A percentile compares a stretch with the other conserved stretches of the same genome.
Conservation (phyloP, 345 rosid species). For the Citrus australasica region DNA sequence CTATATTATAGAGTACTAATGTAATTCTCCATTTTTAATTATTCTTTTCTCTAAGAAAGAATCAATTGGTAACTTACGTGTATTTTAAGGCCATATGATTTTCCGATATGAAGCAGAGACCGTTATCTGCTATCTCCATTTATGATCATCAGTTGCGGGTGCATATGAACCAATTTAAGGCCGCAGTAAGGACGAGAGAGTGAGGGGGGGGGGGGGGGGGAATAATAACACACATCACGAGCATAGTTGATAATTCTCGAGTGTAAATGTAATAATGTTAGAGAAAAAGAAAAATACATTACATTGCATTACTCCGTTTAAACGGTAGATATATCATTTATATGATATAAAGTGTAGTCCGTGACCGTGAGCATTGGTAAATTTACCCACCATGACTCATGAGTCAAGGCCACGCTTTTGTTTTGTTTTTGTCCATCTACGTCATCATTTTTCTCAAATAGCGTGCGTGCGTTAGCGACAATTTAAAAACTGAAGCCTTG, state of each 20-base stretch:
- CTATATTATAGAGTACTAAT: too few relatives aligned
- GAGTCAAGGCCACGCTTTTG: not conserved
- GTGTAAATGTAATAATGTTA: not conserved
- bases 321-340: not conserved
- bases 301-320: not conserved
- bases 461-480: not conserved
- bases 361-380: not conserved
- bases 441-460: not conserved
- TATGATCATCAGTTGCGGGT: not conserved
- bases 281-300: not conserved
- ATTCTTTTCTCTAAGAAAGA: not conserved
- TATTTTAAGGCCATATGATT: not conserved
- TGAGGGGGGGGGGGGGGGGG: not conserved
- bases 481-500: not conserved
- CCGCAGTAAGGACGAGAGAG: not conserved
- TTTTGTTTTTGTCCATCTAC: not conserved
- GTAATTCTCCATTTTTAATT: too few relatives aligned
- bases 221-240: not conserved
- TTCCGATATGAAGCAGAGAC: not conserved
- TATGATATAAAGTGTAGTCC: not conserved
- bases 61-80: not conserved
- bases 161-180: slow-evolving; percentile 12
- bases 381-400: not conserved
- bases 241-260: not conserved
- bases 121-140: not conserved